phyloP scores from a whole-genome alignment of 306 rosid genomes.

The Trichosanthes cucumerina region DNA sequence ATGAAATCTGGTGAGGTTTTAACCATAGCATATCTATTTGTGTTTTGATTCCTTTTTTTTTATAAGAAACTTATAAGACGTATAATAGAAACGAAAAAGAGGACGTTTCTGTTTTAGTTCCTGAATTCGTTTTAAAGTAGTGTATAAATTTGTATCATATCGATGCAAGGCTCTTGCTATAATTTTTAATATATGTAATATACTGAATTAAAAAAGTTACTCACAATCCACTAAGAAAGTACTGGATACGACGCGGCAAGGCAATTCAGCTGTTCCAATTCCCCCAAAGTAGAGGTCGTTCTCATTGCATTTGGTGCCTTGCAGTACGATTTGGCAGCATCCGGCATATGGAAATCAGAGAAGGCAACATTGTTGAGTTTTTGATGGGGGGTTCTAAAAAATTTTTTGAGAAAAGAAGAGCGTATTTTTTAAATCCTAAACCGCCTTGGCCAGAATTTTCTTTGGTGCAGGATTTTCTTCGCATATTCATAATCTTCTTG shows the following conservation, averaged over 20 bases:
- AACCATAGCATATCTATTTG: not conserved
- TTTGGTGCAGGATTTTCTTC: slow-evolving; percentile 97
- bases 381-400: slow-evolving; percentile 54
- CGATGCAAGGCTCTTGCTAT: not conserved
- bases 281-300: slow-evolving; percentile 2
- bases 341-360: not conserved
- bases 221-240: not conserved
- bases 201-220: not conserved
- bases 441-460: slow-evolving; percentile 99
- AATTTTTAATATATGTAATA: not conserved
- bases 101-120: not conserved
- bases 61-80: not conserved
- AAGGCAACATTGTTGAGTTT: slow-evolving; percentile 49
- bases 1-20: slow-evolving; percentile 92
- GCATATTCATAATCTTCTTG: slow-evolving; percentile 80
- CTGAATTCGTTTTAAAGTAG: not conserved
- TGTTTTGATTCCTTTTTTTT: not conserved
- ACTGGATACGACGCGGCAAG: not conserved
- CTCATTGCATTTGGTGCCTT: slow-evolving; percentile 1
- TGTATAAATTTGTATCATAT: not conserved
- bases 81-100: not conserved
- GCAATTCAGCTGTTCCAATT: slow-evolving; percentile 15
- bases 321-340: not conserved
- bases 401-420: slow-evolving; percentile 34
- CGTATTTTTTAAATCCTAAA: slow-evolving; percentile 51